Percentiles rank a stretch among this genome's conserved stretches.
phyloP scores from a whole-genome alignment of 257 asterid species.

The Scutellaria baicalensis region DNA sequence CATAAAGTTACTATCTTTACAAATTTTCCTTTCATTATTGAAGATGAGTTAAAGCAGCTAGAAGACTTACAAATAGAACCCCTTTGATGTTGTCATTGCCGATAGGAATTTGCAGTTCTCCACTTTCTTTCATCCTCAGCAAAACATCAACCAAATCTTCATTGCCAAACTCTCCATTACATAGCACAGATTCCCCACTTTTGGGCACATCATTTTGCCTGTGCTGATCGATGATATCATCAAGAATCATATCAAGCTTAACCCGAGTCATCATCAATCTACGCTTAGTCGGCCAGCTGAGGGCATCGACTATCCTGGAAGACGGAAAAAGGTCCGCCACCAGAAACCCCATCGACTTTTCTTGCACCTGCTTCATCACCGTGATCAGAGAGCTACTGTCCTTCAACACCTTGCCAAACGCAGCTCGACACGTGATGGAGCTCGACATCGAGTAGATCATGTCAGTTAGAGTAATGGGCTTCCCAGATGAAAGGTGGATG shows the following conservation, averaged over 20 bases:
- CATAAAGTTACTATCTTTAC: no score
- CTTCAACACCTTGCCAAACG: constrained; percentile 15
- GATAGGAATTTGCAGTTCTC: constrained; percentile 1
- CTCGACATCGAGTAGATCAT: background rate
- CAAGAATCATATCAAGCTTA: background rate
- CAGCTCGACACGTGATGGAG: constrained; percentile 8
- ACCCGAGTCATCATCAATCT: background rate
- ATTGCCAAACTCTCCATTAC: constrained; percentile 8
- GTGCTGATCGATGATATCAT: constrained; percentile 3
- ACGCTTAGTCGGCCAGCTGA: background rate
- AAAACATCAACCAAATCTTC: constrained; percentile 21
- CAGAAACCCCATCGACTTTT: background rate
- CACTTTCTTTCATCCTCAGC: constrained; percentile 2
- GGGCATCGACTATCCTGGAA: background rate
- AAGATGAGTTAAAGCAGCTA: background rate
- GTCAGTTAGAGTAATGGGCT: background rate
- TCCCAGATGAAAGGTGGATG: background rate
- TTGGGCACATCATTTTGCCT: background rate
- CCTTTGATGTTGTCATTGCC: constrained; percentile 20
- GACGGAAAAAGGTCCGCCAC: constrained; percentile 11
- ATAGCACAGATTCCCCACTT: no score
- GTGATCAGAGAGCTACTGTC: background rate
- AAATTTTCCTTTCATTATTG: no score
- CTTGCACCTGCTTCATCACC: background rate
- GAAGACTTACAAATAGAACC: constrained; percentile 5